phyloP scores from a whole-genome alignment of 352 stramenopile species.

The Phytophthora sp. region DNA sequence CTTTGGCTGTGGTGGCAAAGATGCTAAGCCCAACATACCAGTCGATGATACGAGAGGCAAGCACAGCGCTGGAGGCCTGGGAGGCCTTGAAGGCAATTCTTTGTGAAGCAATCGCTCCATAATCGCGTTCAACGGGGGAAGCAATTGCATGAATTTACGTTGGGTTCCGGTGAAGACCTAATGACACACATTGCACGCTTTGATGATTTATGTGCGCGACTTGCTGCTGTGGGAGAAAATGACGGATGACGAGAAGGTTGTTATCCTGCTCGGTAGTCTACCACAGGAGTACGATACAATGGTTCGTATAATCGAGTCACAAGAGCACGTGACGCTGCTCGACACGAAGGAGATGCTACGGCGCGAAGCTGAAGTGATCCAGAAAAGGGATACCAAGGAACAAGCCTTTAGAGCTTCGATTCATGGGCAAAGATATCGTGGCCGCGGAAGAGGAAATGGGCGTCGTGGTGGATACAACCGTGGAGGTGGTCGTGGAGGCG shows the following conservation, averaged over 20 bases:
- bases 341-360: conserved; percentile 29
- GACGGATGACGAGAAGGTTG: conserved; percentile 15
- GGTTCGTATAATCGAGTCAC: conserved; percentile 24
- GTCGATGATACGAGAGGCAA: conserved; percentile 12
- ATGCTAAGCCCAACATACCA: conserved; percentile 12
- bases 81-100: conserved; percentile 14
- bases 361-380: conserved; percentile 4
- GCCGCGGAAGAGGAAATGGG: background rate
- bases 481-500: background rate
- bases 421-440: background rate
- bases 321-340: conserved; percentile 8
- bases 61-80: conserved; percentile 13
- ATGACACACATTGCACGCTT: conserved; percentile 20
- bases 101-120: conserved; percentile 23
- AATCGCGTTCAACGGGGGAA: conserved; percentile 31
- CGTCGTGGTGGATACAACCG: background rate
- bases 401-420: conserved; percentile 4
- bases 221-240: conserved; percentile 14
- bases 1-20: conserved; percentile 14
- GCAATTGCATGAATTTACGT: conserved; percentile 22
- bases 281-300: conserved; percentile 18
- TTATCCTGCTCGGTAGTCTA: conserved; percentile 15
- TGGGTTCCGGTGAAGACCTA: conserved; percentile 1
- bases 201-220: conserved; percentile 17
- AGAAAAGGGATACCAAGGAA: conserved; percentile 8